phyloP scores from a whole-genome alignment of 805 yeast species.

The Saccharomycopsis sp. region DNA sequence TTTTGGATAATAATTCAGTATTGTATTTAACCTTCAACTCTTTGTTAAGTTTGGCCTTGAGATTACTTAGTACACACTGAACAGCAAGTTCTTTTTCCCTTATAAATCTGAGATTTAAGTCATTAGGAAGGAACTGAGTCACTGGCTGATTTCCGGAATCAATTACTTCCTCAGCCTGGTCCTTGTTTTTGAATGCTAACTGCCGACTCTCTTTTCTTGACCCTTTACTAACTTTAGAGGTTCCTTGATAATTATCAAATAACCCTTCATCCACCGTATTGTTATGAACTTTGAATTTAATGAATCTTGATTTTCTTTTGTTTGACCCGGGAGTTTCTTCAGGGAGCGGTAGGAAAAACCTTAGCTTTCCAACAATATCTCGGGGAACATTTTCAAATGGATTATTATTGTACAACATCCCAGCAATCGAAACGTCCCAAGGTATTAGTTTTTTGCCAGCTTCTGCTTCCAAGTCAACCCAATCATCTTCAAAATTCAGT shows the following conservation, averaged over 20 bases:
- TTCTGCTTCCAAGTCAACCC: constrained; percentile 21
- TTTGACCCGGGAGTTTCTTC: constrained; percentile 76
- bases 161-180: constrained; percentile 19
- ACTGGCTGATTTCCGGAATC: constrained; percentile 11
- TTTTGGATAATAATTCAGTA: constrained; percentile 15
- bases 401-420: constrained; percentile 29
- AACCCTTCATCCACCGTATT: constrained; percentile 28
- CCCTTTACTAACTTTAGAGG: constrained; percentile 24
- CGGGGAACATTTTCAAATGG: constrained; percentile 32
- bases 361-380: constrained; percentile 30
- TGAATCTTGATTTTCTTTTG: constrained; percentile 65
- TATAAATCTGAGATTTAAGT: constrained; percentile 7
- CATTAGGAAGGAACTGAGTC: constrained; percentile 1
- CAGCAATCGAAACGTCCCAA: constrained; percentile 35
- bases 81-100: constrained; percentile 12
- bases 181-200: constrained; percentile 23
- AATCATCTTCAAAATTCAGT: constrained; percentile 15
- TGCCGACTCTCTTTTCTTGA: constrained; percentile 24
- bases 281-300: constrained; percentile 29
- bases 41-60: constrained; percentile 16
- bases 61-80: constrained; percentile 12
- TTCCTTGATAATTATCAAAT: constrained; percentile 23
- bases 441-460: constrained; percentile 29
- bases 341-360: constrained; percentile 40
- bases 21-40: constrained; percentile 15